Base-by-base conservation (phyloP, 805 yeast genomes). In the Lachancea waltii region DNA sequence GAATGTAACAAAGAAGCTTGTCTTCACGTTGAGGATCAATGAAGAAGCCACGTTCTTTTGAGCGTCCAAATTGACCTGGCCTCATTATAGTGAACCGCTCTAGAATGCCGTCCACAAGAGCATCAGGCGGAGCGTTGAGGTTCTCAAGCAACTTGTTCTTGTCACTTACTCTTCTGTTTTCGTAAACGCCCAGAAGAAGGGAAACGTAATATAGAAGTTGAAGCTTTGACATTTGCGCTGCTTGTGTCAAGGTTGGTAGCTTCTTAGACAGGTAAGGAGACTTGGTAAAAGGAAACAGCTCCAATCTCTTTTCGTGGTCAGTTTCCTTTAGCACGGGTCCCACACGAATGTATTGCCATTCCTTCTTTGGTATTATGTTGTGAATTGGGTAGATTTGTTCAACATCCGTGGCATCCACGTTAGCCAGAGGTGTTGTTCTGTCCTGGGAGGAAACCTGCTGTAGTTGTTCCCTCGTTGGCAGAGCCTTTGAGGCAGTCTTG, bases 1-100 rank as follows among this genome's bases (percentile, higher is more conserved):
- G 65, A 33, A 87, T 67, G 62, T 77, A 81, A 62, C 95, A 83
- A 48, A 92, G 67, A 34, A 92, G 68, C 63, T 82, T 86, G 63
- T 86, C 95, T 60, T 86, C 95, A 54, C 77, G 75, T 51, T 76
- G 81, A 28, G 97, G 96, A 55, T 92, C 97, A 44, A 92, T 75
- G 45, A 74, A 68, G 58, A 75, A 90, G n/a, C 81, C 72, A 49
- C 80, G 74, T 45, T 81, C 86, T 56, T 80, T 81, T n/a, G 83
- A 65, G 59, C 75, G 79, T 41, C 92, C 94, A 45, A 77, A 72
- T 36, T 69, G 72, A 6, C 84, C 76, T 6, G 85, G 70, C 50
- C 73, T 75, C 21, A 72, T 54, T 20, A 80, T 73, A 10, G 97
- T 74, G 62, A 86, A 92, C 43, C 82, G 71, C 35, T 72, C 72